Evolutionary conservation across 2,329 filamentous ascomycete genomes (phyloP).

Genomic region (Alternaria rosae): DNA sequence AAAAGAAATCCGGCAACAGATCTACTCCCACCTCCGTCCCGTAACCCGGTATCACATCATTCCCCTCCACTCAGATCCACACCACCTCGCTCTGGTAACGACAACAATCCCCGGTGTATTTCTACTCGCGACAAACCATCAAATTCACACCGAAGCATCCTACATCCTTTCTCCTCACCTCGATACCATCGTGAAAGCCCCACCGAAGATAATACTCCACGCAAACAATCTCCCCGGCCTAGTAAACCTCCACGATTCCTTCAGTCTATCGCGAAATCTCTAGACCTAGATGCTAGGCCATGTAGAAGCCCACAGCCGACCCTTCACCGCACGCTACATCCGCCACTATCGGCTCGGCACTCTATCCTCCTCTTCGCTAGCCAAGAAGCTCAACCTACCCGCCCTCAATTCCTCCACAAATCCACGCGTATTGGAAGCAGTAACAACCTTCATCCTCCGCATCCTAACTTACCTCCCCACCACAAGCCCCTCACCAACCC

Average conservation of each 20-base stretch:
- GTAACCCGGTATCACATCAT: neutral
- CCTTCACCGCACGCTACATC: neutral
- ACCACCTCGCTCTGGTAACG: constrained; percentile 10
- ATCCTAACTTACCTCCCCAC: neutral
- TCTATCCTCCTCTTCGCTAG: neutral
- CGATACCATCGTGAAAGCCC: neutral
- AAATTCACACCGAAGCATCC: constrained; percentile 5
- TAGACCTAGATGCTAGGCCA: neutral
- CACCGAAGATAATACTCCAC: neutral
- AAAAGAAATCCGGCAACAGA: constrained; percentile 14
- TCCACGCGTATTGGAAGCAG: neutral
- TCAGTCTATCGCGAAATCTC: too few species aligned
- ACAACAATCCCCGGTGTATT: constrained; percentile 2
- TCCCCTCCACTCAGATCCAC: neutral
- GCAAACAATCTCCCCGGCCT: neutral
- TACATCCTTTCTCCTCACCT: neutral
- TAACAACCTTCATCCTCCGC: constrained; percentile 7
- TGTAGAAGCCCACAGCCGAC: neutral
- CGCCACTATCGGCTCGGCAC: neutral
- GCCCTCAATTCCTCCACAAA: neutral
- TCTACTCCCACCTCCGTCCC: constrained; percentile 8
- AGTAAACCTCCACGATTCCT: neutral
- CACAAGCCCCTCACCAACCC: neutral
- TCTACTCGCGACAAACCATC: constrained; percentile 5
- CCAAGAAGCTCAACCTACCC: neutral